Evolutionary conservation across 441 rosid species (phyloP).

Genomic region (Gossypium lobatum): DNA sequence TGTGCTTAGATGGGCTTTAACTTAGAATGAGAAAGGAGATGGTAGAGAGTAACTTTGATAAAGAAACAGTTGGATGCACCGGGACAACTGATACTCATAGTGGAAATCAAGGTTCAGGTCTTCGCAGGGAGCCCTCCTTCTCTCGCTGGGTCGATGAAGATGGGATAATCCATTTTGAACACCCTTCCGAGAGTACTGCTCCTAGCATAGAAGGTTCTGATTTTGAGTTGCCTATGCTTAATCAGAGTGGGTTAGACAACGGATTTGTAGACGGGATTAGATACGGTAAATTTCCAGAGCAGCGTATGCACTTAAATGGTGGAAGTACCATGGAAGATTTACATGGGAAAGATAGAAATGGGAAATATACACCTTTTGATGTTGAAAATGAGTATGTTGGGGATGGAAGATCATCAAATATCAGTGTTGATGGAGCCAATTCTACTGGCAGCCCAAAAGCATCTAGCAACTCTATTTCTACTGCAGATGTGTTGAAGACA

Average conservation of each 20-base stretch:
- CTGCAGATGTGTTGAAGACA: conserved; percentile 78
- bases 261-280: conserved; percentile 21
- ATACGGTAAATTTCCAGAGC: conserved; percentile 30
- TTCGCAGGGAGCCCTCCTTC: conserved; percentile 39
- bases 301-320: conserved; percentile 41
- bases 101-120: conserved; percentile 23
- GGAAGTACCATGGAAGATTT: conserved; percentile 23
- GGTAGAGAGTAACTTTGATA: conserved; percentile 20
- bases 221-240: conserved; percentile 36
- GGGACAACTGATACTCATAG: conserved; percentile 13
- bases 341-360: conserved; percentile 32
- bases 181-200: conserved; percentile 17
- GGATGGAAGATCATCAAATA: conserved; percentile 31
- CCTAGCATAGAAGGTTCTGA: conserved; percentile 23
- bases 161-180: conserved; percentile 20
- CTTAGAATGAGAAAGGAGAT: conserved; percentile 27
- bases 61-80: conserved; percentile 14
- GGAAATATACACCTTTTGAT: conserved; percentile 53
- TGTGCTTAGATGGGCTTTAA: conserved; percentile 10
- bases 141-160: conserved; percentile 35
- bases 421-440: conserved; percentile 28
- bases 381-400: conserved; percentile 47
- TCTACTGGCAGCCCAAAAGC: conserved; percentile 26
- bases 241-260: conserved; percentile 21
- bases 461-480: conserved; percentile 38